phyloP scores from a whole-genome alignment of 768 basidiomycete genomes.

The Naganishia vishniacii region DNA sequence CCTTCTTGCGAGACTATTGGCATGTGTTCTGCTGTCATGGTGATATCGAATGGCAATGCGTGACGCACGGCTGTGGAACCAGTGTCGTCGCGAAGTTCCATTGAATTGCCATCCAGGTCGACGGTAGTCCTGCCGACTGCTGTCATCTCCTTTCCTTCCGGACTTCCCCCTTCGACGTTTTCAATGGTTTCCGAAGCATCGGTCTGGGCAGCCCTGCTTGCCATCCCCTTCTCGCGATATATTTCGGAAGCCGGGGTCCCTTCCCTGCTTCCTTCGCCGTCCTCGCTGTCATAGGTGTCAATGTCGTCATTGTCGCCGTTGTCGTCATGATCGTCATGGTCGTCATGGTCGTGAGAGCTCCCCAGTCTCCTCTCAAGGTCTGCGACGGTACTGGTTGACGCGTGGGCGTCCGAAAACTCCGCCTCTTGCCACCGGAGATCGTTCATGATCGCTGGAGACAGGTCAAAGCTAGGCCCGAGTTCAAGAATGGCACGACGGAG shows the following conservation, averaged over 20 bases:
- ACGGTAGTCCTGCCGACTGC: slow-evolving; percentile 6
- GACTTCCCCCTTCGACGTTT: neutral
- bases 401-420: neutral
- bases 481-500: slow-evolving; percentile 13
- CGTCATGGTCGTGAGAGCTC: too few relatives aligned
- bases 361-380: too few relatives aligned
- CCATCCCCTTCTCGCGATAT: slow-evolving; percentile 13
- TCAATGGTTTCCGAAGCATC: neutral
- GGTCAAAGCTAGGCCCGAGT: neutral
- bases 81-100: slow-evolving; percentile 6
- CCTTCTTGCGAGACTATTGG: too few relatives aligned
- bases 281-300: slow-evolving; percentile 8
- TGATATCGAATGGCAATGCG: too few relatives aligned
- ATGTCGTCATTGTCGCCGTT: neutral
- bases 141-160: neutral
- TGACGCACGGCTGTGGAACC: too few relatives aligned
- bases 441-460: neutral
- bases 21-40: too few relatives aligned
- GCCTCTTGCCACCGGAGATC: slow-evolving; percentile 4
- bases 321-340: too few relatives aligned
- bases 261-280: slow-evolving; percentile 6
- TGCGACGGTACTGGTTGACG: neutral
- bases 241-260: slow-evolving; percentile 1
- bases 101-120: neutral
- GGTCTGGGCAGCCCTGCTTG: slow-evolving; percentile 6